Evolutionary conservation across 805 yeast species (phyloP).

Genomic region (Yarrowia keelungensis): DNA sequence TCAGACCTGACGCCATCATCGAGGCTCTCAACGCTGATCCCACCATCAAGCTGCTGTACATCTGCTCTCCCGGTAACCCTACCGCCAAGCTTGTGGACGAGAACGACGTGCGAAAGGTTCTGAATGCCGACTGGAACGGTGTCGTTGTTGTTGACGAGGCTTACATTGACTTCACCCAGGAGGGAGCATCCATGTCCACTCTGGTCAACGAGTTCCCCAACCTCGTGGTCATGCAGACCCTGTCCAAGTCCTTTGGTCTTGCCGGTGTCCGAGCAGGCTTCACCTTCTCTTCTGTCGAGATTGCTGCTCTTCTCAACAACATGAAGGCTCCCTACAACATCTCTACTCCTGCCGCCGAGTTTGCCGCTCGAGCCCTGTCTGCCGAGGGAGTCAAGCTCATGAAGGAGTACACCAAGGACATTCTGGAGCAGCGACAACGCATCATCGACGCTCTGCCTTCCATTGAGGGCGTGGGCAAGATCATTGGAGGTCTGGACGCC

Average conservation of each 20-base stretch:
- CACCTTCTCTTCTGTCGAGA: conserved; percentile 66
- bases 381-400: conserved; percentile 63
- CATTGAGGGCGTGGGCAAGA: conserved; percentile 70
- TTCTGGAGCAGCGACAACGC: conserved; percentile 62
- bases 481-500: conserved; percentile 85
- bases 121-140: conserved; percentile 68
- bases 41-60: conserved; percentile 72
- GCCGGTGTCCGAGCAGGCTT: conserved; percentile 94
- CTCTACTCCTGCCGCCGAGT: conserved; percentile 75
- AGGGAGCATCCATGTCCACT: conserved; percentile 74
- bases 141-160: conserved; percentile 93
- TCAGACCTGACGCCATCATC: conserved; percentile 65
- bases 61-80: conserved; percentile 98
- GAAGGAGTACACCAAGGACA: conserved; percentile 59
- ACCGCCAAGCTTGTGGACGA: conserved; percentile 72
- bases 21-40: conserved; percentile 62
- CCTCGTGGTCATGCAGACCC: conserved; percentile 85
- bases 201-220: conserved; percentile 83
- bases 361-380: conserved; percentile 77
- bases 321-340: conserved; percentile 97
- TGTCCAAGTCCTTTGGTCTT: conserved; percentile 93
- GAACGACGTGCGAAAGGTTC: conserved; percentile 57
- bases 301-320: conserved; percentile 76
- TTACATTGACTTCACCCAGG: conserved; percentile 81
- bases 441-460: conserved; percentile 62